Conservation (phyloP, 768 basidiomycete species). For the Kwoniella bestiolae region DNA sequence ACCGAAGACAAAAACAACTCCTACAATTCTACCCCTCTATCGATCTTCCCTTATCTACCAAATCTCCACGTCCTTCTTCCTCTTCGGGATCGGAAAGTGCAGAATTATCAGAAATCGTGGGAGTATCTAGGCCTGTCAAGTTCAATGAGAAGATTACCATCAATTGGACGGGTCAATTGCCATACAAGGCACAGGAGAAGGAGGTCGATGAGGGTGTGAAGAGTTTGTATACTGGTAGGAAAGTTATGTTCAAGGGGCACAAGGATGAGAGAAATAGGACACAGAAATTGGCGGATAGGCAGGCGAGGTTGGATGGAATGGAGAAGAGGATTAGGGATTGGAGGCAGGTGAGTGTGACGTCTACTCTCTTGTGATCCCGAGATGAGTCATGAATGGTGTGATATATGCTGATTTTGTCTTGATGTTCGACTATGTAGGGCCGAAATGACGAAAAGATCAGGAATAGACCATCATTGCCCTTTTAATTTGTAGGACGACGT, state of each 20-base stretch:
- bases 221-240: conserved; percentile 37
- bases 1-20: conserved; percentile 43
- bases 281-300: conserved; percentile 38
- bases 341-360: conserved; percentile 43
- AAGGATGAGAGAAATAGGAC: conserved; percentile 45
- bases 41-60: conserved; percentile 25
- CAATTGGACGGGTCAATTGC: conserved; percentile 33
- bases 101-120: neutral
- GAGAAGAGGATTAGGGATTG: conserved; percentile 50
- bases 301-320: conserved; percentile 50
- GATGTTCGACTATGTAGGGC: conserved; percentile 15
- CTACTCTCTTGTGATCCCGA: neutral
- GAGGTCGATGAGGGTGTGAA: conserved; percentile 19
- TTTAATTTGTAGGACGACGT: conserved; percentile 15
- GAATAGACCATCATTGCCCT: conserved; percentile 42
- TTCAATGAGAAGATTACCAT: conserved; percentile 25
- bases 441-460: conserved; percentile 29
- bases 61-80: neutral
- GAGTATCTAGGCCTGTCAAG: conserved; percentile 10
- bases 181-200: conserved; percentile 6
- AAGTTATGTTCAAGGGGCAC: conserved; percentile 50
- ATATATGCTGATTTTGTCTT: neutral
- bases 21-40: conserved; percentile 25
- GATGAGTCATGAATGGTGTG: neutral
- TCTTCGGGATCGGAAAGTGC: neutral